phyloP scores from a whole-genome alignment of 345 rosid genomes.

The Bretschneidera sinensis region DNA sequence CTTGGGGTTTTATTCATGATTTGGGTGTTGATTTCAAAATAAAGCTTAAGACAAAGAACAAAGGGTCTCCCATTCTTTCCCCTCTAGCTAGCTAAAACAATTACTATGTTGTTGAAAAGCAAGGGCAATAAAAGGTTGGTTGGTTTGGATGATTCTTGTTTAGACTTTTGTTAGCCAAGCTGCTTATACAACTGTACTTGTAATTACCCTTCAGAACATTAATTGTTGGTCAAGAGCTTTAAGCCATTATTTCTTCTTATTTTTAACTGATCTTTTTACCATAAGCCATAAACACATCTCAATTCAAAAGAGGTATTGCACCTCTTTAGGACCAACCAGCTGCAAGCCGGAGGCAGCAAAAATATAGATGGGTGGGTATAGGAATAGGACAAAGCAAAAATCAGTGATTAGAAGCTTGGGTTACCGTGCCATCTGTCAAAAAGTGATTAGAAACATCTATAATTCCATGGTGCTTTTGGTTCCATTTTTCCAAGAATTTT shows the following conservation, averaged over 20 bases:
- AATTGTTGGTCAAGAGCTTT: constrained; percentile 9
- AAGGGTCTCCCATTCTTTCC: neutral
- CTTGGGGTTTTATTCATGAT: neutral
- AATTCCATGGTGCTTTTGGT: constrained; percentile 12
- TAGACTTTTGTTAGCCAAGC: neutral
- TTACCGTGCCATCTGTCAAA: constrained; percentile 27
- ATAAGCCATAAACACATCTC: neutral
- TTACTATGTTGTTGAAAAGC: neutral
- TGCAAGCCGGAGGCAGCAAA: too few relatives aligned
- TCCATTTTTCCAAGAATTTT: too few relatives aligned
- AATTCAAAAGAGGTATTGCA: neutral
- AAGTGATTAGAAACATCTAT: constrained; percentile 30
- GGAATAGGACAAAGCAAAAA: too few relatives aligned
- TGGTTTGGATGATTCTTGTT: constrained; percentile 14
- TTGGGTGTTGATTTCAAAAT: constrained; percentile 2
- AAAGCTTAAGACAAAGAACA: neutral
- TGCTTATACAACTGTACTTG: neutral
- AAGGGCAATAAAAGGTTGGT: neutral
- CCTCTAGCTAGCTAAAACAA: neutral
- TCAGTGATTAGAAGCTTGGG: constrained; percentile 21
- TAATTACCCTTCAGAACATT: constrained; percentile 12
- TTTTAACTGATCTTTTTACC: neutral
- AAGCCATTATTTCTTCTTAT: neutral
- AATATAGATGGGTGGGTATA: too few relatives aligned
- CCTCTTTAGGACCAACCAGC: constrained; percentile 7